phyloP scores from a whole-genome alignment of 2,329 filamentous ascomycete genomes.

The Sphaerulina musiva region DNA sequence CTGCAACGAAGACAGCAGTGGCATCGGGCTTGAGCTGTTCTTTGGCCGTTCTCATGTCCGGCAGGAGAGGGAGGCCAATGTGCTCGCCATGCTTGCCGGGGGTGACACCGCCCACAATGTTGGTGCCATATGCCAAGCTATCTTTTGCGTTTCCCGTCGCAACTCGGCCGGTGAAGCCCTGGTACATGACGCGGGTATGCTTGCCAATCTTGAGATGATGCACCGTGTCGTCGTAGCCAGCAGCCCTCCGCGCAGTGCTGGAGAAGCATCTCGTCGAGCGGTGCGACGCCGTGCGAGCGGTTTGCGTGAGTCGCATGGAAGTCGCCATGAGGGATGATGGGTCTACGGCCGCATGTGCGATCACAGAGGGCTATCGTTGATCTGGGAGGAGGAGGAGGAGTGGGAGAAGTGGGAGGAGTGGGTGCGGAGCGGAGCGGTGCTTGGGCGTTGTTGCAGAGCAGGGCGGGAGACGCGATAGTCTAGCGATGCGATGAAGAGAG shows the following conservation, averaged over 20 bases:
- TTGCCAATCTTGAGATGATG: constrained; percentile 60
- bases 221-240: constrained; percentile 56
- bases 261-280: constrained; percentile 26
- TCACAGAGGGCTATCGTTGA: too few relatives aligned
- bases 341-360: too few relatives aligned
- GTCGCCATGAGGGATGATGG: constrained; percentile 23
- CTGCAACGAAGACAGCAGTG: constrained; percentile 72
- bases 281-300: constrained; percentile 10
- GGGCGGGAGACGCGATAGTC: too few relatives aligned
- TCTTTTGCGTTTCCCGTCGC: constrained; percentile 71
- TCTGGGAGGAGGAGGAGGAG: not conserved
- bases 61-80: constrained; percentile 64
- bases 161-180: constrained; percentile 62
- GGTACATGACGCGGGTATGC: constrained; percentile 62
- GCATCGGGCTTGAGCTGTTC: constrained; percentile 66
- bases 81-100: constrained; percentile 65
- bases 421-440: too few relatives aligned
- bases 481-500: not conserved
- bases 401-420: not conserved
- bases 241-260: constrained; percentile 27
- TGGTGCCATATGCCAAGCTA: constrained; percentile 70
- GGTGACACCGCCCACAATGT: constrained; percentile 71
- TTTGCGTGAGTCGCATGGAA: constrained; percentile 17
- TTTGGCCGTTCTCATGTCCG: constrained; percentile 62
- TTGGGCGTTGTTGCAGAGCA: too few relatives aligned